Evolutionary conservation across 2,329 filamentous ascomycete species (phyloP).

Genomic region (Colletotrichum agaves): DNA sequence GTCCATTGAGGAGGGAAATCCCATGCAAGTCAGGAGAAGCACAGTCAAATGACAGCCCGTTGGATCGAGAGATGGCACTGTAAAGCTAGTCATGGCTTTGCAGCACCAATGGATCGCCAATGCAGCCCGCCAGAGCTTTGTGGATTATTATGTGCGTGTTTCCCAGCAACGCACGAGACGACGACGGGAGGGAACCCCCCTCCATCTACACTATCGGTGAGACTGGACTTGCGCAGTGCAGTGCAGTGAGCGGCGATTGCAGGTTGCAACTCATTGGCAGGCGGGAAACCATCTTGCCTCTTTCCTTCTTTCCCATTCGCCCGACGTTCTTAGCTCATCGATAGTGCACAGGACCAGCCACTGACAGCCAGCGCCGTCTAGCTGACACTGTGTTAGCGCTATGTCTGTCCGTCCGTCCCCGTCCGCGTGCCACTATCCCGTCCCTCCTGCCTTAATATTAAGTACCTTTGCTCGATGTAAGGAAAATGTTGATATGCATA

Average conservation of each 20-base stretch:
- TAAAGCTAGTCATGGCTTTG: slow-evolving; percentile 25
- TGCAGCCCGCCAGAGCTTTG: slow-evolving; percentile 1
- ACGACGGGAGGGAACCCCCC: slow-evolving; percentile 10
- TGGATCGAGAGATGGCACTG: slow-evolving; percentile 16
- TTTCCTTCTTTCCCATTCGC: slow-evolving; percentile 5
- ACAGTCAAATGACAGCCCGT: slow-evolving; percentile 4
- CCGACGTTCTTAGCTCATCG: slow-evolving; percentile 5
- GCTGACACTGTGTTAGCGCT: slow-evolving; percentile 30
- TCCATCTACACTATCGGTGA: neutral
- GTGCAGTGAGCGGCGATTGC: neutral
- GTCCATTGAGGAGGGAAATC: too few species aligned
- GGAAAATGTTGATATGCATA: too few species aligned
- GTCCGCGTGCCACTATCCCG: slow-evolving; percentile 28
- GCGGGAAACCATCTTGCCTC: neutral
- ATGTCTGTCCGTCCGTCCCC: slow-evolving; percentile 6
- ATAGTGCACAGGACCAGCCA: slow-evolving; percentile 9
- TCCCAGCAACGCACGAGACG: slow-evolving; percentile 31
- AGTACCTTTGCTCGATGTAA: neutral
- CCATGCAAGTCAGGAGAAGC: neutral
- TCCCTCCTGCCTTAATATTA: slow-evolving; percentile 24
- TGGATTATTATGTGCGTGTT: slow-evolving; percentile 30
- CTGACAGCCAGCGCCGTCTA: slow-evolving; percentile 17
- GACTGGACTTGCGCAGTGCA: neutral
- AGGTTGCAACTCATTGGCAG: neutral
- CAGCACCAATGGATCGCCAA: slow-evolving; percentile 8